A percentile compares a stretch with the other conserved stretches of the same genome.
These are phyloP conservation scores for Podila epicladia DNA, from an alignment of 192 early-diverging fungal genomes.

Conservation along the genomic window DNA sequence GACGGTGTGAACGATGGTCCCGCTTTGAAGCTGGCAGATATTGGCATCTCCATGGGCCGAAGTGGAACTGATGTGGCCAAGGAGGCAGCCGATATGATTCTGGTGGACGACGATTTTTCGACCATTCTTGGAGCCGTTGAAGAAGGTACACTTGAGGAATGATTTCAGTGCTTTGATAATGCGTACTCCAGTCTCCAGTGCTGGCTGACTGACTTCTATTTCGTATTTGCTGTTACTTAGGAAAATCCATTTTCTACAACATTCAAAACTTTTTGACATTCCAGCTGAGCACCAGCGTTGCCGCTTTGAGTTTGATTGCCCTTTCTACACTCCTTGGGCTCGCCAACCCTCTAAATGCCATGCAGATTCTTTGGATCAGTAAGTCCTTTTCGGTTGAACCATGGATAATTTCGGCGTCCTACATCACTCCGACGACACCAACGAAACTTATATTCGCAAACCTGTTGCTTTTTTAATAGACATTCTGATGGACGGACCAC, in stretches of 20 bases:
- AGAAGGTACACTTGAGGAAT: slow-evolving; percentile 69
- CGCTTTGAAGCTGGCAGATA: slow-evolving; percentile 91
- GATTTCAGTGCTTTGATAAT: too few species aligned
- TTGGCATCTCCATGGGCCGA: slow-evolving; percentile 97
- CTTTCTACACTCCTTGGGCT: slow-evolving; percentile 86
- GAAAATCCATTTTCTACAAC: slow-evolving; percentile 98
- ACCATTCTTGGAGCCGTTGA: slow-evolving; percentile 95
- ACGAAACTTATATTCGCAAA: not conserved
- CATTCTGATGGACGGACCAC: slow-evolving; percentile 98
- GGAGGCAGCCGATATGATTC: slow-evolving; percentile 97
- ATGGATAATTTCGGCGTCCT: not conserved
- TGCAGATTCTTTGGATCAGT: slow-evolving; percentile 99
- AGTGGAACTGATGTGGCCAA: slow-evolving; percentile 95
- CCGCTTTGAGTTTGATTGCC: slow-evolving; percentile 91
- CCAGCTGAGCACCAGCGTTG: slow-evolving; percentile 94
- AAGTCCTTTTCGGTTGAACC: slow-evolving; percentile 41
- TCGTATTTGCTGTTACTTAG: slow-evolving; percentile 36
- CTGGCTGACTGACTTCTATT: not conserved
- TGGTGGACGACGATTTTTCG: slow-evolving; percentile 96
- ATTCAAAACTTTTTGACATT: slow-evolving; percentile 97
- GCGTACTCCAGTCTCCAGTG: too few species aligned
- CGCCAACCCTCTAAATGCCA: slow-evolving; percentile 93
- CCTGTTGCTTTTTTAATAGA: slow-evolving; percentile 60
- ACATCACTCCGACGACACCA: too few species aligned
- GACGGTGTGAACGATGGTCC: slow-evolving; percentile 98